Evolutionary conservation across 768 basidiomycete species (phyloP).

Genomic region (Calvatia gigantea): DNA sequence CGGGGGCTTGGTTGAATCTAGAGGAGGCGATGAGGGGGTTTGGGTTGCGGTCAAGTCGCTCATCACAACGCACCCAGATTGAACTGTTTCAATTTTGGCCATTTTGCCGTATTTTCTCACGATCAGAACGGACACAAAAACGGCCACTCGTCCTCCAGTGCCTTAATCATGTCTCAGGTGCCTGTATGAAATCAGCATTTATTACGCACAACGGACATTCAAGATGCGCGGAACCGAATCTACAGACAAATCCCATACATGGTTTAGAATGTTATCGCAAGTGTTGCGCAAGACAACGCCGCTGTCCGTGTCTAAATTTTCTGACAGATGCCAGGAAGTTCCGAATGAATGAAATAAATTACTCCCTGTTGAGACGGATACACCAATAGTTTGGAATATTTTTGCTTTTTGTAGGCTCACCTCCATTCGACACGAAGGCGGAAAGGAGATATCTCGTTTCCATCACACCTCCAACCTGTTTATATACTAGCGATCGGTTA

Average conservation of each 20-base stretch:
- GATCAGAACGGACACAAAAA: not conserved
- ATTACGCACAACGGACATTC: too few species aligned
- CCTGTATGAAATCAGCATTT: too few species aligned
- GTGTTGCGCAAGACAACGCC: not conserved
- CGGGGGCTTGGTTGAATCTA: conserved; percentile 18
- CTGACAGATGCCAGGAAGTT: not conserved
- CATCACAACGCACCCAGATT: conserved; percentile 19
- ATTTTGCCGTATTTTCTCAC: conserved; percentile 8
- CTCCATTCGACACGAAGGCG: not conserved
- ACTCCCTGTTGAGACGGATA: not conserved
- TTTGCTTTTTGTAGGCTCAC: too few species aligned
- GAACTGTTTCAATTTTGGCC: conserved; percentile 9
- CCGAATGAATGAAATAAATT: too few species aligned
- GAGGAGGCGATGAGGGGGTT: conserved; percentile 16
- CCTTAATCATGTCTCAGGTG: not conserved
- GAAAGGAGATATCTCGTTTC: not conserved
- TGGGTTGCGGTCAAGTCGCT: conserved; percentile 20
- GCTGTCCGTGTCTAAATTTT: not conserved
- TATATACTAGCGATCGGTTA: too few species aligned
- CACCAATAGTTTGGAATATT: not conserved
- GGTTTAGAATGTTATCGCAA: not conserved
- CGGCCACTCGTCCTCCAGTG: not conserved
- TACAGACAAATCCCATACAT: too few species aligned
- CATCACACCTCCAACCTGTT: too few species aligned
- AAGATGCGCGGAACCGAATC: too few species aligned